Base-by-base conservation (phyloP, 495 filamentous ascomycete genomes). In the Amphirosellinia nigrospora region DNA sequence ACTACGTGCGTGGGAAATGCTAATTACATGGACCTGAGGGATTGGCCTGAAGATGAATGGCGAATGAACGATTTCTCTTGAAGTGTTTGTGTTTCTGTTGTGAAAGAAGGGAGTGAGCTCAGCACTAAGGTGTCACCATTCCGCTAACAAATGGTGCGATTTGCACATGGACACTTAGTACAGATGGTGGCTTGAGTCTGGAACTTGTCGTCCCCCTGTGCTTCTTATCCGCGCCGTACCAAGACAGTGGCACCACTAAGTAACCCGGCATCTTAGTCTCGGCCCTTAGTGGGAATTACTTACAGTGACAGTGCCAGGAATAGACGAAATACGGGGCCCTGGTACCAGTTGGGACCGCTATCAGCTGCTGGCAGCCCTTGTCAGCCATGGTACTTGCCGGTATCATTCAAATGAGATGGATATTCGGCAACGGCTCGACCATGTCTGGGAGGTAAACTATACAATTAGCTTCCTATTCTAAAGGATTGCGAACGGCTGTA, bases 361-460 rank as follows among this genome's bases (percentile, higher is more conserved):
- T n/a, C 46, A 41, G 30, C 28, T 39, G 46, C 32, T n/a, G 13
- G 13, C 63, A 39, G 41, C 2, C 16, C 3, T 41, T 26, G 38
- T 13, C 59, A 30, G 38, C 59, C 41, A 28, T 16, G 11, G 5
- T 1, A 23, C 16, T 28, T 62, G 59, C 59, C 36, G 59, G 59
- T 45, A 21, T 38, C 45, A 11, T 53, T 26, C 46, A 65, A 39
- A 65, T 52, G 45, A 41, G n/a, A 39, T 23, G 28, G 34, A 34
- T 38, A 65, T 53, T 38, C 63, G 63, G 63, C 63, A 65, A 65
- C 46, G 63, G 46, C 46, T 38, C 46, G 13, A 36, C 28, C 61
- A 50, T 38, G 61, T 50, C 61, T 26, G 4, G 28, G 10, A 26
- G 9, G 16, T 34, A 21, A 36, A n/a, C 60, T 61, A 39, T 23